Evolutionary conservation across 1,284 basidiomycete species (phyloP).

Genomic region (Xanthoconium separans): DNA sequence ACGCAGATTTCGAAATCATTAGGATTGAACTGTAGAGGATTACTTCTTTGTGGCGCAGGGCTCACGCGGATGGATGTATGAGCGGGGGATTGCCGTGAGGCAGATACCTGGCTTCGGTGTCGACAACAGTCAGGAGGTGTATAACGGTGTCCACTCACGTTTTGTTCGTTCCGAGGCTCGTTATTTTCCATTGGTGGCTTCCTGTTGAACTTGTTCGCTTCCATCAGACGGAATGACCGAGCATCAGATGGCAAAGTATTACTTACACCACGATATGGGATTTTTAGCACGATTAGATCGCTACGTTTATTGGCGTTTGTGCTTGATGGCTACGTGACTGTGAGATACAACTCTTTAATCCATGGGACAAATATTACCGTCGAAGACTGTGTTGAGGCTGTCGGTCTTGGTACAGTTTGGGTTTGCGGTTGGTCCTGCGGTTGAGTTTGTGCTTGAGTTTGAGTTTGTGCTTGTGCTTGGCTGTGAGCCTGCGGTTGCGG

Average conservation of each 20-base stretch:
- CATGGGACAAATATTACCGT: conserved; percentile 12
- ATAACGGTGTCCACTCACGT: conserved; percentile 10
- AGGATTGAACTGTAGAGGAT: neutral
- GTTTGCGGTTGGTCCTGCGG: neutral
- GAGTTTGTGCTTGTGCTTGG: too few species aligned
- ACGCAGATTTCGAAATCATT: conserved; percentile 29
- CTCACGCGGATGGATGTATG: neutral
- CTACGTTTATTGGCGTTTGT: conserved; percentile 15
- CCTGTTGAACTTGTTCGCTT: conserved; percentile 10
- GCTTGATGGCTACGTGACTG: conserved; percentile 10
- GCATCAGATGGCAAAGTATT: neutral
- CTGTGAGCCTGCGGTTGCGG: too few species aligned
- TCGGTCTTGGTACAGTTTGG: neutral
- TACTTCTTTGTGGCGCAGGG: conserved; percentile 6
- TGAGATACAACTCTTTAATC: conserved; percentile 9
- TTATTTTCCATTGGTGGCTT: conserved; percentile 8
- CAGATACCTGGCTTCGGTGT: neutral
- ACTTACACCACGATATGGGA: conserved; percentile 25
- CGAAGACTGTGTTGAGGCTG: neutral
- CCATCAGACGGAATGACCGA: conserved; percentile 4
- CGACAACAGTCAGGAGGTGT: neutral
- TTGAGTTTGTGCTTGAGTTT: neutral
- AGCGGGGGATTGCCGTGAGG: conserved; percentile 2
- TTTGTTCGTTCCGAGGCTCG: conserved; percentile 2
- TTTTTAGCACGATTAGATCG: conserved; percentile 26